Base-by-base conservation (phyloP, 805 yeast species). In the Saccharomycopsis capsularis region DNA sequence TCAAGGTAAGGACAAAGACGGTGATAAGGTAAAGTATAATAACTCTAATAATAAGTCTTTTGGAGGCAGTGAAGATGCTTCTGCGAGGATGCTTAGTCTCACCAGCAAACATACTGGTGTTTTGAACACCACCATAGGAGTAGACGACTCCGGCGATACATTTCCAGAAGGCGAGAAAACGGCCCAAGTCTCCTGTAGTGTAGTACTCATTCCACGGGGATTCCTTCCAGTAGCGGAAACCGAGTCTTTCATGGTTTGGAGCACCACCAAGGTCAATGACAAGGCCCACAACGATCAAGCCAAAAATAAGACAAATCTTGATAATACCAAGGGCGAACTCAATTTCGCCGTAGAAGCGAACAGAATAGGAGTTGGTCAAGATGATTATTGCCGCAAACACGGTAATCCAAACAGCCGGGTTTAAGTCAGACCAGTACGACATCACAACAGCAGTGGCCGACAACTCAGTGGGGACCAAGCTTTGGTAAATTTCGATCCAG, bases 391-490 rank as follows among this genome's bases (percentile, higher is more conserved):
- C 71, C 60, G 77, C 65, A 56, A 79, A 76, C 16, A 80, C 69
- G 13, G 78, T 64, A 47, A 78, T 76, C 78, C 80, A 76, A n/a
- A 73, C 78, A 9, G 79, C 84, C 16, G 78, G 75, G 50, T 78
- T 78, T 24, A 75, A 60, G 22, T 59, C 68, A 7, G 70, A 74
- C 86, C 86, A 80, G 59, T 76, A 80, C 55, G 73, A 71, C 53
- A 80, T 70, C 16, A 80, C 78, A 48, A 78, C 71, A 1, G 82
- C 72, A n/a, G 83, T 81, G 1, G 85, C 85, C 13, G 79, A 75
- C 61, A 79, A 70, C 62, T 80, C 85, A 50, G 81, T 74, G 29
- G 84, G 80, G 13, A 38, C 7, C 13, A 38, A 15, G 19, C n/a
- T 4, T 9, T 13, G 19, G 5, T 18, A 38, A 4, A 38, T 24